Evolutionary conservation across 306 rosid species (phyloP), one percentile per base, ranked within the genome.

Genomic region (Glycyrrhiza uralensis): DNA sequence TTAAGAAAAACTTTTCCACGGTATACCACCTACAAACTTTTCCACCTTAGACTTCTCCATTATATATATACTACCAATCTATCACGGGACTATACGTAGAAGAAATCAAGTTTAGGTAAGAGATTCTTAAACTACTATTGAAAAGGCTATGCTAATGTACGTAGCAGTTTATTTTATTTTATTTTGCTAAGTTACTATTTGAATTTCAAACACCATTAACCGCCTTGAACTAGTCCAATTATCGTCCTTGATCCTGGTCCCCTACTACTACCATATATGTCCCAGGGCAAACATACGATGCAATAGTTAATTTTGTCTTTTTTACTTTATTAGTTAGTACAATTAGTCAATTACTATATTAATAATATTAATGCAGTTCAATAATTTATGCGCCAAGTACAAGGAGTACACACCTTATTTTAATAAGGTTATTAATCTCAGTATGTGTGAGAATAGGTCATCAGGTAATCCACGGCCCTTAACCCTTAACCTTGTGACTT

Each of bases 171-270:
- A 10, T 18, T 51, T 17, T 69, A 62, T 51, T 59, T 72, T 46
- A 45, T 26, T 60, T 51, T 26, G n/a, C n/a, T n/a, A n/a, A n/a
- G n/a, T n/a, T 65, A 54, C 17, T 14, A 56, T 85, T 78, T 78
- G 84, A 85, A 85, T 71, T 85, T 79, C 79, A 84, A 84, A 69
- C 55, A 24, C 15, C 18, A 74, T 77, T 52, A 84, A 78, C 84
- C 74, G 72, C 82, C 74, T 22, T 41, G 22, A 73, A 50, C 49
- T 11, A 7, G 6, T 52, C 32, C 39, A 33, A 36, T 75, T 69
- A 58, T 66, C 36, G 55, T 65, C 35, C 52, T 66, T 20, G 15
- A 76, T 57, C 2, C 0, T 72, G 88, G 82, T 75, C 82, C 84
- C 88, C 88, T 79, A 20, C 67, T 14, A 35, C 57, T 17, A 60